Evolutionary conservation across 305 asterid species (phyloP).

Genomic region (Plantago lanceolata): DNA sequence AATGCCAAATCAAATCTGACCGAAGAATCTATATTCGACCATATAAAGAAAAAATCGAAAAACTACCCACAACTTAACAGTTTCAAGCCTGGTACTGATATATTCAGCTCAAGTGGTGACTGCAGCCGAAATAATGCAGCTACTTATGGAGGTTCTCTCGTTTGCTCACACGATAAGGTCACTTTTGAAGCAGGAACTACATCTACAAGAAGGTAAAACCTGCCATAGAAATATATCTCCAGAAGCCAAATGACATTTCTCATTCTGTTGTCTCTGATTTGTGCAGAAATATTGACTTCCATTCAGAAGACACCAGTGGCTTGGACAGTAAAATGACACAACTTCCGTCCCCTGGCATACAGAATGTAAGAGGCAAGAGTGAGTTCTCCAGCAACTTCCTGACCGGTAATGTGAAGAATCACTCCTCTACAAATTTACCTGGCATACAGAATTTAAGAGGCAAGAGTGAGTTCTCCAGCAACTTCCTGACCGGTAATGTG

Average conservation of each 20-base stretch:
- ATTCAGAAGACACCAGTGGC: constrained; percentile 9
- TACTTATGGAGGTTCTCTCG: constrained; percentile 12
- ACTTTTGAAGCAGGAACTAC: constrained; percentile 18
- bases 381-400: constrained; percentile 1
- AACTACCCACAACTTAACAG: constrained; percentile 32
- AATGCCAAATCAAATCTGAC: constrained; percentile 28
- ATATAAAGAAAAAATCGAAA: constrained; percentile 39
- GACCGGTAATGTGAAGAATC: constrained; percentile 26
- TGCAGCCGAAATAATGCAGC: constrained; percentile 19
- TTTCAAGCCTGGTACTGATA: constrained; percentile 23
- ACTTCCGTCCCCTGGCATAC: constrained; percentile 16
- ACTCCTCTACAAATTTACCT: constrained; percentile 36
- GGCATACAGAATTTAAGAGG: constrained; percentile 18
- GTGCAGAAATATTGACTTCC: constrained; percentile 19
- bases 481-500: constrained; percentile 18
- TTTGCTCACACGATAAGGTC: constrained; percentile 3
- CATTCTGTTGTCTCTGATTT: constrained; percentile 5
- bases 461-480: constrained; percentile 12
- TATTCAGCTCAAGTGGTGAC: constrained; percentile 21
- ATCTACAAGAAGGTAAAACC: constrained; percentile 13
- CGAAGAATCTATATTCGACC: constrained; percentile 37
- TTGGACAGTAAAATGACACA: constrained; percentile 20
- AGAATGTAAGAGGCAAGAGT: constrained; percentile 20
- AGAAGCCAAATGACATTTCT: constrained; percentile 15
- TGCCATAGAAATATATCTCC: background rate